Evolutionary conservation across 2,329 filamentous ascomycete species (phyloP), one percentile per base, ranked within the genome.

Genomic region (Aspergillus udagawae): DNA sequence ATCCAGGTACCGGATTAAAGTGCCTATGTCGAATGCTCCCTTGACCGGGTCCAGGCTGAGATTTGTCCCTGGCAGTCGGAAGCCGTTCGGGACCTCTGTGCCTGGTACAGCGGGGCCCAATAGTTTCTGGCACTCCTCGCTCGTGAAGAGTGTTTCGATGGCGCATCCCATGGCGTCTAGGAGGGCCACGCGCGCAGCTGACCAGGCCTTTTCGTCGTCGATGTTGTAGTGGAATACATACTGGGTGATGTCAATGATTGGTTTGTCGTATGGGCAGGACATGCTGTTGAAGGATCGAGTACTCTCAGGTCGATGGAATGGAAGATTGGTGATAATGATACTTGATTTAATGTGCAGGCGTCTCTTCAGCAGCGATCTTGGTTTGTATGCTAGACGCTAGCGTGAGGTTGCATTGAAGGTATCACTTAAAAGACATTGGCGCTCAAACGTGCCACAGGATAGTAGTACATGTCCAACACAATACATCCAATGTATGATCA

Each of bases 1-100:
- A 57, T 78, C 76, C 14, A 78, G 59, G 53, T 75, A 77, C 27
- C 75, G 66, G 41, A 78, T 75, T 59, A 75, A 58, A 2, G 65
- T 60, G 0, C 73, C 74, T 23, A 78, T 45, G 53, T 74, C 70
- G 54, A 77, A 78, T 14, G 76, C 71, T 0, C 73, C 75, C 49
- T 77, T 73, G 1, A 73, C 48, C 3, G 70, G 68, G 54, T 78
- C 76, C 12, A 77, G 51, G 8, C 65, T 56, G 41, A 69, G 67
- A 3, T 42, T n/a, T 4, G 76, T 78, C 1, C 76, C 76, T 0
- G 76, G 76, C 0, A 78, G 45, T 21, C 63, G 65, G 59, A 76
- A 73, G 12, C 74, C 75, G 62, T 67, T 61, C 2, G 67, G 66
- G 0, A 68, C 63, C 1, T 53, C 32, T 29, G 66, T 65, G 0